These are phyloP conservation scores for Alloascoidea africana DNA, from an alignment of 805 yeast species.

Conservation along the genomic window DNA sequence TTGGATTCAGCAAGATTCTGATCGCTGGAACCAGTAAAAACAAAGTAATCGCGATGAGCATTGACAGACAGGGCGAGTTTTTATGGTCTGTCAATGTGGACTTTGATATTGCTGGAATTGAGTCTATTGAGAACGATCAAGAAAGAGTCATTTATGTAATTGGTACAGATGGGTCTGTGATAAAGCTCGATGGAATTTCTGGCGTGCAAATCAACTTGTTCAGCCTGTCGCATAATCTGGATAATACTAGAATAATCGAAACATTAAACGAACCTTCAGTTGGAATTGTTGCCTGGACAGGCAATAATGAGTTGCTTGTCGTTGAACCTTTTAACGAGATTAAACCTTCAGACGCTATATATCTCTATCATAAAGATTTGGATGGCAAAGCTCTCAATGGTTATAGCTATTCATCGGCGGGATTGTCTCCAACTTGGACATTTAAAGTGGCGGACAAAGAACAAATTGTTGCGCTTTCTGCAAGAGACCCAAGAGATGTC, in stretches of 20 bases:
- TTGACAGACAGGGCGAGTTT: conserved; percentile 10
- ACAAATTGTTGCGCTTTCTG: conserved; percentile 23
- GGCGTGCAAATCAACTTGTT: neutral
- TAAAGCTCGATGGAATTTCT: conserved; percentile 7
- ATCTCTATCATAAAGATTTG: conserved; percentile 5
- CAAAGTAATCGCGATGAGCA: conserved; percentile 16
- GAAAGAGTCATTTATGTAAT: conserved; percentile 4
- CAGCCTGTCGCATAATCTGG: too few species aligned
- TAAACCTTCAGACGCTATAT: conserved; percentile 2
- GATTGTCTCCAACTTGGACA: conserved; percentile 23
- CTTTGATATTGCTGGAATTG: conserved; percentile 3
- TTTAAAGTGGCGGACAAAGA: conserved; percentile 18
- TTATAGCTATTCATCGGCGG: conserved; percentile 4
- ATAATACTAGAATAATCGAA: neutral
- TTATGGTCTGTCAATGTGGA: conserved; percentile 12
- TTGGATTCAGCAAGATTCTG: conserved; percentile 19
- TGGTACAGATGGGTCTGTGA: conserved; percentile 6
- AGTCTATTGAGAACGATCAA: conserved; percentile 2
- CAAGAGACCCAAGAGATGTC: conserved; percentile 23
- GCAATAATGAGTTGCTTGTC: conserved; percentile 1
- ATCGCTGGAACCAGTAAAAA: conserved; percentile 15
- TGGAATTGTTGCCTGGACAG: conserved; percentile 5
- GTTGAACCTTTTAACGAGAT: neutral
- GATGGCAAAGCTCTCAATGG: conserved; percentile 9
- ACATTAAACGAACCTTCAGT: conserved; percentile 2